These are phyloP conservation scores for Saccharomycopsis sp. DNA, from an alignment of 805 yeast genomes.

Conservation along the genomic window DNA sequence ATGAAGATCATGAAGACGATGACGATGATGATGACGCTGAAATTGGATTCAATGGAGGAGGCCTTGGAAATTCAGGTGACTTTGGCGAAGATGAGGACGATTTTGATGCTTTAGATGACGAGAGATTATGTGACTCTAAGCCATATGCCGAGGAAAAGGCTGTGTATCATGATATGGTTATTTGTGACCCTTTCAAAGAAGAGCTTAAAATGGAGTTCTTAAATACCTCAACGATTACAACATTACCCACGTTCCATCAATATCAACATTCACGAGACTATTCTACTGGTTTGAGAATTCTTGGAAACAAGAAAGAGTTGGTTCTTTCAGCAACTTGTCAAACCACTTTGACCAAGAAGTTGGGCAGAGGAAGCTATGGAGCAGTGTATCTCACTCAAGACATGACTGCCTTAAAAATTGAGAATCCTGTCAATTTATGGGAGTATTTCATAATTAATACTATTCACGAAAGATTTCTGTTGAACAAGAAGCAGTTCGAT, in stretches of 20 bases:
- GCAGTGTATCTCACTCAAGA: slow-evolving; percentile 65
- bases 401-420: slow-evolving; percentile 64
- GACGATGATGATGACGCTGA: background rate
- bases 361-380: slow-evolving; percentile 82
- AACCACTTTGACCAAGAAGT: slow-evolving; percentile 18
- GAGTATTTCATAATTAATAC: slow-evolving; percentile 69
- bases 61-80: slow-evolving; percentile 21
- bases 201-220: background rate
- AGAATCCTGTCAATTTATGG: slow-evolving; percentile 67
- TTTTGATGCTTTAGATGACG: slow-evolving; percentile 21
- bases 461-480: slow-evolving; percentile 38
- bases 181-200: background rate
- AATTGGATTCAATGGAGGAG: slow-evolving; percentile 24
- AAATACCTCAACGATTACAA: background rate
- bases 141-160: background rate
- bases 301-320: background rate
- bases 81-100: slow-evolving; percentile 23
- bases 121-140: background rate
- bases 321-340: background rate
- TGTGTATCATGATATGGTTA: background rate
- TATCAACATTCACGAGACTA: background rate
- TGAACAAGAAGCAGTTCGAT: slow-evolving; percentile 14
- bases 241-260: background rate
- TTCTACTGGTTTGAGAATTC: background rate
- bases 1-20: slow-evolving; percentile 18